Conservation (phyloP, 805 yeast species). For the Candida pini region DNA sequence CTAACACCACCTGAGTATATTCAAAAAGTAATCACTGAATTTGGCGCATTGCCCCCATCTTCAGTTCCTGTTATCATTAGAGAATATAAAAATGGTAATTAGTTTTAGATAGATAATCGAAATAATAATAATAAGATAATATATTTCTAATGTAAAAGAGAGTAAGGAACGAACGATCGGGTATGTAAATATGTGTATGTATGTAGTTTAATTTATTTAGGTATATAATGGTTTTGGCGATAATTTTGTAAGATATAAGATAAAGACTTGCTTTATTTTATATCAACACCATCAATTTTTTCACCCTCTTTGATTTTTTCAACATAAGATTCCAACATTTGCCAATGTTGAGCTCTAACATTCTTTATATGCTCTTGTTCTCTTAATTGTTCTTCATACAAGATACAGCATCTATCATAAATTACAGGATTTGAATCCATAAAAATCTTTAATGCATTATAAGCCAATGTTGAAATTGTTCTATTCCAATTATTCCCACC, state of each 20-base stretch:
- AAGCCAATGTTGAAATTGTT: conserved; percentile 86
- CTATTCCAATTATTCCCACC: conserved; percentile 75
- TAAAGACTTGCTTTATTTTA: conserved; percentile 30
- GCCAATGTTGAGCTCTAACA: conserved; percentile 67
- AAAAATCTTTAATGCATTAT: conserved; percentile 83
- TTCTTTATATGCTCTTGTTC: conserved; percentile 62
- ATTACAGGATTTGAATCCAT: conserved; percentile 88
- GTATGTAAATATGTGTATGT: not conserved
- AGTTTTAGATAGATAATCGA: not conserved
- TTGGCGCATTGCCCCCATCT: conserved; percentile 96
- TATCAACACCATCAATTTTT: conserved; percentile 51
- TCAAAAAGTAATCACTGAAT: conserved; percentile 91
- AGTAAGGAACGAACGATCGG: not conserved
- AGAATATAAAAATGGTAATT: conserved; percentile 63
- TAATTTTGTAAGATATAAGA: too few species aligned
- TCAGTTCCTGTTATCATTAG: conserved; percentile 95
- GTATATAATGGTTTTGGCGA: too few species aligned
- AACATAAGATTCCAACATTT: conserved; percentile 58
- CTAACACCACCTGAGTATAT: conserved; percentile 91
- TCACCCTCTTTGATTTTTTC: conserved; percentile 23
- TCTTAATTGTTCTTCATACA: conserved; percentile 74
- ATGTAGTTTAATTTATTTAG: too few species aligned
- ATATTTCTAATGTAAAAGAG: not conserved
- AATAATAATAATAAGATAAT: not conserved
- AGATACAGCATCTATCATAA: conserved; percentile 87